A percentile compares a stretch with the other conserved stretches of the same genome.
Conservation (phyloP, 1,284 basidiomycete genomes). For the Boletellus sp. region DNA sequence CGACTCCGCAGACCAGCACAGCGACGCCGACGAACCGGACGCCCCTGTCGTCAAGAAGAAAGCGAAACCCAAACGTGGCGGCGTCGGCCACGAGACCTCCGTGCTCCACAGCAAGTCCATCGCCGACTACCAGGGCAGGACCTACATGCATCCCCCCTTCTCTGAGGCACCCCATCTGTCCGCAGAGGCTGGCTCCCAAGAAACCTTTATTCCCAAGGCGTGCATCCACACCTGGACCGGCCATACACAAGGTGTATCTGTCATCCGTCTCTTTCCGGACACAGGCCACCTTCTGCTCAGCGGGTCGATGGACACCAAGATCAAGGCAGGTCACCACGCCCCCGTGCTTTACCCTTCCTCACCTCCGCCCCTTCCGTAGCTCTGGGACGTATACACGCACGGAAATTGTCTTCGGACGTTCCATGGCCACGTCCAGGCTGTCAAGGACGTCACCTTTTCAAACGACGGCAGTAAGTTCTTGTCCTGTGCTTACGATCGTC, state of each 20-base stretch:
- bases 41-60: constrained; percentile 57
- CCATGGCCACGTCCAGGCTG: constrained; percentile 94
- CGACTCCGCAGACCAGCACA: constrained; percentile 51
- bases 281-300: constrained; percentile 92
- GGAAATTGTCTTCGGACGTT: constrained; percentile 96
- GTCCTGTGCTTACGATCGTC: constrained; percentile 91
- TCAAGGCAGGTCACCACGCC: constrained; percentile 70
- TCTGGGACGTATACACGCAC: constrained; percentile 98
- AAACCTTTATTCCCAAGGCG: constrained; percentile 90
- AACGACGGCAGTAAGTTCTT: constrained; percentile 90
- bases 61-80: constrained; percentile 76
- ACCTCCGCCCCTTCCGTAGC: constrained; percentile 43
- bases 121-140: constrained; percentile 96
- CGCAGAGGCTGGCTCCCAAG: constrained; percentile 80
- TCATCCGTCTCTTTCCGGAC: constrained; percentile 86
- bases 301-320: constrained; percentile 97
- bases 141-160: constrained; percentile 93
- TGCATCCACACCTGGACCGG: constrained; percentile 99
- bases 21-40: constrained; percentile 66
- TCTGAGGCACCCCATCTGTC: constrained; percentile 77
- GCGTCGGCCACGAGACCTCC: constrained; percentile 83
- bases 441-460: constrained; percentile 94
- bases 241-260: constrained; percentile 95
- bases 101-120: constrained; percentile 97
- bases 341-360: not conserved